Evolutionary conservation across 352 stramenopile species (phyloP), one percentile per base, ranked within the genome.

Genomic region (Pythium scleroteichum): DNA sequence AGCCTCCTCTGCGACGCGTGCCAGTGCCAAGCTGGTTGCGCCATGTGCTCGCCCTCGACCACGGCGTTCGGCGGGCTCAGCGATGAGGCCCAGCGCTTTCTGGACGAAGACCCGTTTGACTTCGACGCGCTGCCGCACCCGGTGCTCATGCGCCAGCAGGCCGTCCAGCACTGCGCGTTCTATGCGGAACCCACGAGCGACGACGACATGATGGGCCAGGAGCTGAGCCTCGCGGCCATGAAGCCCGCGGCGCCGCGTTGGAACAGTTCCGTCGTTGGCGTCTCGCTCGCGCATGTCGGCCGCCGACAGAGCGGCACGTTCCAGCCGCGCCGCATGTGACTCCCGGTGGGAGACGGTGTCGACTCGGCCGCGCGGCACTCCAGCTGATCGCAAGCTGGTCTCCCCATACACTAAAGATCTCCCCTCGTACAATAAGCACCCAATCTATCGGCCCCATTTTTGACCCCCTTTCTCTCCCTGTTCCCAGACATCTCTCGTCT

Each of bases 141-240:
- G 8, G 49, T 65, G 17, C 49, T 65, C 38, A 51, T 45, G 58
- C 58, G 58, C 39, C 58, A 65, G 22, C 33, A 52, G 17, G 58
- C 58, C 33, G 49, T 65, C 12, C 26, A 63, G 20, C 24, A 56
- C 40, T 60, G 40, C 40, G 40, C 4, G 6, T 22, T 41, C 39
- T n/a, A n/a, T n/a, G n/a, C n/a, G n/a, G n/a, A n/a, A n/a, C n/a
- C n/a, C n/a, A 51, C 20, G 7, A 22, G 9, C 8, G 42, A 51
- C 35, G 46, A 56, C 23, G 40, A 63, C 33, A 50, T 59, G 39
- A 12, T 19, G 1, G 53, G 53, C 8, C n/a, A 57, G 22, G 20
- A 33, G 14, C 50, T 57, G 10, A 32, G 50, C 4, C n/a, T 59
- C 12, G 41, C 20, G 1, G 3, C 40, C 5, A 16, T 20, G 17